These are phyloP conservation scores for Trametes elegans DNA, from an alignment of 768 basidiomycete genomes.

Conservation along the genomic window DNA sequence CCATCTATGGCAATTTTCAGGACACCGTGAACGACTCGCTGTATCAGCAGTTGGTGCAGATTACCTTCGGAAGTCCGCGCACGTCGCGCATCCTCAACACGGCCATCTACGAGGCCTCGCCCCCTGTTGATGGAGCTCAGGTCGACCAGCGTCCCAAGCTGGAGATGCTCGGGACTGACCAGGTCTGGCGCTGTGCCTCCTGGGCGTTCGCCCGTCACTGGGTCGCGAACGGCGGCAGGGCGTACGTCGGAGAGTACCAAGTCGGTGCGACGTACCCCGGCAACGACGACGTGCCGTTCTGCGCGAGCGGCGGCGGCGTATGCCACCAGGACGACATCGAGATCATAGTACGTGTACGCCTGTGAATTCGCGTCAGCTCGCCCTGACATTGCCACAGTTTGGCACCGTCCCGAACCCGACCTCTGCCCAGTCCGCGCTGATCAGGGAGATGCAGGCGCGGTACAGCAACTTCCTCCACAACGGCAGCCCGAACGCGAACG, in stretches of 20 bases:
- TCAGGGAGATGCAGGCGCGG: slow-evolving; percentile 55
- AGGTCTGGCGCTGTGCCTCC: slow-evolving; percentile 64
- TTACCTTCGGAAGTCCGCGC: slow-evolving; percentile 47
- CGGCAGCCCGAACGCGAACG: slow-evolving; percentile 59
- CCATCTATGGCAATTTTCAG: slow-evolving; percentile 49
- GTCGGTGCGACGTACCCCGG: slow-evolving; percentile 72
- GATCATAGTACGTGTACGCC: slow-evolving; percentile 55
- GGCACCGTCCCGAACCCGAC: slow-evolving; percentile 60
- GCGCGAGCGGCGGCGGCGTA: slow-evolving; percentile 53
- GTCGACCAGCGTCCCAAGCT: slow-evolving; percentile 57
- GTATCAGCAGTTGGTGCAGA: slow-evolving; percentile 40
- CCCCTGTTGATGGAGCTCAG: slow-evolving; percentile 29
- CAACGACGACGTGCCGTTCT: slow-evolving; percentile 56
- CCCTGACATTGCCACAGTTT: slow-evolving; percentile 30
- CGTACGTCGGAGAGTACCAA: slow-evolving; percentile 64
- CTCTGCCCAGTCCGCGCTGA: slow-evolving; percentile 54
- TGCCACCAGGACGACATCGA: slow-evolving; percentile 85
- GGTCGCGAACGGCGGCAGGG: slow-evolving; percentile 60
- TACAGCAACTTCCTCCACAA: slow-evolving; percentile 64
- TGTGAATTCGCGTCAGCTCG: slow-evolving; percentile 28
- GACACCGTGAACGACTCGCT: slow-evolving; percentile 37
- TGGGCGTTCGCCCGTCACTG: slow-evolving; percentile 73
- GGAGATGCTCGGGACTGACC: slow-evolving; percentile 62
- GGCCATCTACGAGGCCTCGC: slow-evolving; percentile 43
- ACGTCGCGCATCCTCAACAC: slow-evolving; percentile 43